Evolutionary conservation across 805 yeast species (phyloP), one percentile per base, ranked within the genome.

Genomic region (Kockiozyma suomiensis): DNA sequence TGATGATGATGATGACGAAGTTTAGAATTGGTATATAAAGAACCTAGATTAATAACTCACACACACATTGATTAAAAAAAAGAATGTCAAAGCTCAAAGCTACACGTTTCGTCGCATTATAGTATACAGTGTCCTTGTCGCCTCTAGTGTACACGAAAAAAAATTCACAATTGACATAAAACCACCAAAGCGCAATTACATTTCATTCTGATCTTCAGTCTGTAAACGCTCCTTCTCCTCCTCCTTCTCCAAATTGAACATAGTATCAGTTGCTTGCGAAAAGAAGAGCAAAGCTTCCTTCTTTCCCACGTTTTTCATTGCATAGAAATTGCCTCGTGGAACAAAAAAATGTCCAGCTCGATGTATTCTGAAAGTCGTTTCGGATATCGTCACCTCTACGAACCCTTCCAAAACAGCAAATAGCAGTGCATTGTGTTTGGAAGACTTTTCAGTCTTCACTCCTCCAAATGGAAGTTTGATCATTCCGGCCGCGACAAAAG

Each of bases 341-440:
- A 92, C 80, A 68, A 87, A 88, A 68, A 91, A 86, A 3, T 93
- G 82, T 54, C 96, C 87, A 0, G 96, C 96, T 56, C 79, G 76
- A 0, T 82, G 79, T 5, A 85, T 87, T 3, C 84, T 74, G 70
- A 91, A 88, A 23, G 76, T 78, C 21, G 78, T 79, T 4, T 82
- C 82, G 19, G 83, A 81, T 3, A 91, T 65, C 1, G 84, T 81
- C 1, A 88, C 92, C 68, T 88, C 89, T 7, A 89, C 70, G 1
- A 80, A 66, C 0, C 97, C 97, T 41, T 79, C 76, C 3, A 87
- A 80, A 45, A 91, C 90, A 70, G 85, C 87, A 70, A 91, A 91
- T 28, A 86, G 84, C 68, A 87, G 85, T 64, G 85, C 81, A 1
- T 88, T 85, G 58, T 84, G 85, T 7, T 84, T 86, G 23, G 92